phyloP scores from a whole-genome alignment of 192 early-diverging fungal species.

The Thamnidium elegans region DNA sequence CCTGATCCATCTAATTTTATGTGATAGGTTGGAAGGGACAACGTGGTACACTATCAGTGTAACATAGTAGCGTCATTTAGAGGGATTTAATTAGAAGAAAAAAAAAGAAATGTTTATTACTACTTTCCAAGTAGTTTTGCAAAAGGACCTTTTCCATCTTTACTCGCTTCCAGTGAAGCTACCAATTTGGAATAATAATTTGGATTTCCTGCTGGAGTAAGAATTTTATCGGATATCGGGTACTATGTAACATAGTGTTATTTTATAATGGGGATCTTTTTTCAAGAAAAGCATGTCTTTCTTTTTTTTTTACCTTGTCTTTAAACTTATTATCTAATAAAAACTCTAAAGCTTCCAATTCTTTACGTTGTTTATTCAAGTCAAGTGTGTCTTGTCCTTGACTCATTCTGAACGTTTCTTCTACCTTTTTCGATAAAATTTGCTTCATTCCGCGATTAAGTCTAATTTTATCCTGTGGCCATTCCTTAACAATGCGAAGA shows the following conservation, averaged over 20 bases:
- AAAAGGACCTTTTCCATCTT: slow-evolving; percentile 39
- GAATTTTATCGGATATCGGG: slow-evolving; percentile 52
- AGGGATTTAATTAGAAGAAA: no score
- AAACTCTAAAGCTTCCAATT: slow-evolving; percentile 45
- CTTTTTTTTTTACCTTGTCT: slow-evolving; percentile 43
- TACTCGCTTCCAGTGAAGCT: slow-evolving; percentile 48
- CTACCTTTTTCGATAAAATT: slow-evolving; percentile 50
- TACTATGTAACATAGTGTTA: slow-evolving; percentile 37
- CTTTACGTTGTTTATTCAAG: slow-evolving; percentile 34
- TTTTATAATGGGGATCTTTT: neutral
- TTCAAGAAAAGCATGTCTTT: neutral
- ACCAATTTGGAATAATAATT: slow-evolving; percentile 53
- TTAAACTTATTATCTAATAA: slow-evolving; percentile 52
- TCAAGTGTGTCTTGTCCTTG: slow-evolving; percentile 25
- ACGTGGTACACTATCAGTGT: no score
- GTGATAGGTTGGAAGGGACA: no score
- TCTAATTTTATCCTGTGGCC: slow-evolving; percentile 68
- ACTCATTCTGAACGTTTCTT: slow-evolving; percentile 38
- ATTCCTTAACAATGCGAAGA: slow-evolving; percentile 53
- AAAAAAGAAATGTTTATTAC: no score
- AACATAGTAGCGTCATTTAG: no score
- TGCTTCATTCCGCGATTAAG: slow-evolving; percentile 68
- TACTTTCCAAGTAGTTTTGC: slow-evolving; percentile 23
- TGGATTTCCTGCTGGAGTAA: slow-evolving; percentile 54
- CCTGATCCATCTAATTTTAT: no score